Evolutionary conservation across 148 eudicot genomes (phyloP).

Genomic region (Cornus suecica): DNA sequence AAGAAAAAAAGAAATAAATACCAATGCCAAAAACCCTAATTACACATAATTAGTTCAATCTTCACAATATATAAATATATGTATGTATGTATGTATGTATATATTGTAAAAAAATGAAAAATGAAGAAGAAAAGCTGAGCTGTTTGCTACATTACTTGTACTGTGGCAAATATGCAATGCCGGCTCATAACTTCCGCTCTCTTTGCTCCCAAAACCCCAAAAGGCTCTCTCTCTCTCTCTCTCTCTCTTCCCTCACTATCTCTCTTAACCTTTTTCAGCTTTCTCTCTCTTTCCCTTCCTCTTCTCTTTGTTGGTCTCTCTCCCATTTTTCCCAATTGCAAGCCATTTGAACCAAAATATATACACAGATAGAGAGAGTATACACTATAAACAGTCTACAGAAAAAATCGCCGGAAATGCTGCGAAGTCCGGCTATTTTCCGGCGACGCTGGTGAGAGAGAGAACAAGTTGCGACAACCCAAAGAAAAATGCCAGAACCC

Average conservation of each 20-base stretch:
- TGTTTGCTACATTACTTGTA: background rate
- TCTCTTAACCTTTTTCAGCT: background rate
- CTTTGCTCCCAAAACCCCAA: background rate
- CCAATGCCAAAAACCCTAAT: no score
- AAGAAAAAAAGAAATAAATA: no score
- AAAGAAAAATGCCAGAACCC: constrained; percentile 30
- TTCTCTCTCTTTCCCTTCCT: background rate
- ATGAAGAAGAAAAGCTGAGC: background rate
- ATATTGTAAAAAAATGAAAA: background rate
- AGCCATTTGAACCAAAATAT: background rate
- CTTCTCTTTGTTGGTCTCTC: background rate
- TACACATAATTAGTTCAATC: no score
- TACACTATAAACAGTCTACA: background rate
- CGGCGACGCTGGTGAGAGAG: background rate
- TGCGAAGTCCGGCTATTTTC: constrained; percentile 9
- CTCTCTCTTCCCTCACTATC: background rate
- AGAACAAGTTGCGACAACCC: background rate
- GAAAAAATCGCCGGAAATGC: constrained; percentile 18
- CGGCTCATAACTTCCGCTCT: background rate
- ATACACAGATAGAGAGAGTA: background rate
- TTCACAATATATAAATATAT: no score
- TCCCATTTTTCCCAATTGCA: background rate
- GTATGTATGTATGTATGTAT: no score
- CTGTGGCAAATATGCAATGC: background rate
- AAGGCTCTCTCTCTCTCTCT: background rate